These are phyloP conservation scores for Salix brachista DNA, from an alignment of 345 rosid genomes.

Conservation along the genomic window DNA sequence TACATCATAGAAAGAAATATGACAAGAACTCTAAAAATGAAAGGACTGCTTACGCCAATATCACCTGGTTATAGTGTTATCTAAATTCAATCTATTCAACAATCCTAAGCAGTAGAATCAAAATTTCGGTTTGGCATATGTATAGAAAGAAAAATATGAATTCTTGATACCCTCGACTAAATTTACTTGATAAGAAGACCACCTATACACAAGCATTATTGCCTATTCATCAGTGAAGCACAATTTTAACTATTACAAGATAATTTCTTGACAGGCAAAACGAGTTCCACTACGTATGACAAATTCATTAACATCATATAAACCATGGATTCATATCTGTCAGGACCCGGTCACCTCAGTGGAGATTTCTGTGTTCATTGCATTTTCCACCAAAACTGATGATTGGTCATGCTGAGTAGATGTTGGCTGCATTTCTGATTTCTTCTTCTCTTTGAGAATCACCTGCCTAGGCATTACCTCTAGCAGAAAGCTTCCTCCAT, in stretches of 20 bases:
- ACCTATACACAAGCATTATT: neutral
- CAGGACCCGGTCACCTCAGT: slow-evolving; percentile 4
- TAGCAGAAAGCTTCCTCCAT: slow-evolving; percentile 84
- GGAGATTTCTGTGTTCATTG: neutral
- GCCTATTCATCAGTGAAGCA: neutral
- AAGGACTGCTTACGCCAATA: too few species aligned
- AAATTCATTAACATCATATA: neutral
- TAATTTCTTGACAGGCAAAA: neutral
- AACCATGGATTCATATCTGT: neutral
- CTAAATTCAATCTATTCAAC: too few species aligned
- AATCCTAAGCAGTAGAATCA: neutral
- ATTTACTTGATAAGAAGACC: neutral
- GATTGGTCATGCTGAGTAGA: slow-evolving; percentile 23
- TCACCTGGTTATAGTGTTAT: too few species aligned
- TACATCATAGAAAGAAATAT: too few species aligned
- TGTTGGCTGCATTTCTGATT: slow-evolving; percentile 31
- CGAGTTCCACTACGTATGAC: neutral
- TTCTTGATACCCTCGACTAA: neutral
- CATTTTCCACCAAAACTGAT: neutral
- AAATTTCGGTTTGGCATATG: neutral
- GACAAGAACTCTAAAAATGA: too few species aligned
- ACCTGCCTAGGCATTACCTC: slow-evolving; percentile 92
- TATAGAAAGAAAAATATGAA: neutral
- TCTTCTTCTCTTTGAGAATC: slow-evolving; percentile 73
- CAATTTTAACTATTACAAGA: neutral